Base-by-base conservation (phyloP, 2,329 filamentous ascomycete genomes). In the Neoascochyta sp. region DNA sequence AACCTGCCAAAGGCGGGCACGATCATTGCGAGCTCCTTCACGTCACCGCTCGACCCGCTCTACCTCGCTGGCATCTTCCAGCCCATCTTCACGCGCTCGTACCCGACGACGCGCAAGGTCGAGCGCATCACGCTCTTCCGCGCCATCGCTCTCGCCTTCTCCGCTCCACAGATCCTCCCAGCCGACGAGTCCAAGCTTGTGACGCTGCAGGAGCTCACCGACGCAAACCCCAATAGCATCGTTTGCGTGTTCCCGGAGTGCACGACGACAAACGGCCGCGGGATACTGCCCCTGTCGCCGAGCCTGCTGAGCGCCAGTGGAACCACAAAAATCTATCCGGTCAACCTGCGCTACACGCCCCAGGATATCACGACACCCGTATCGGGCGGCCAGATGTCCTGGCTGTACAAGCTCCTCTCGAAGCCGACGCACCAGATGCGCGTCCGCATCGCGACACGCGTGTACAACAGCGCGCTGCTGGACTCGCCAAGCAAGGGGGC, bases 1-100 rank as follows among this genome's bases (percentile, higher is more conserved):
- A 79, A 86, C 22, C 78, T 96, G 11, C 92, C 92, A 1, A 78
- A 83, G 33, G 78, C 82, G 4, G 80, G 84, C 25, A 84, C 82
- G 33, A 73, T 98, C 48, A 92, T 98, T 51, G 89, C 87, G 27
- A 83, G 86, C 29, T 92, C 87, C 40, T 92, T 89, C 60, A 95
- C 89, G 18, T 93, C 86, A 7, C 92, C 92, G 7, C 78, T 98
- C 59, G 92, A 98, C 62, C 83, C 88, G 10, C 70, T 98, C 34
- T 98, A 96, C 64, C 80, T 98, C 14, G 87, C 92, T 37, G 89
- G 88, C 42, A 87, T 96, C 54, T 98, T 96, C 69, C 87, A 95
- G 60, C 92, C 92, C 3, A 75, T 98, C 60, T 96, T 98, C 67
- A 93, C 88, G 8, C 71, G 85, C 24, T 86, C 83, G 1, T 95